phyloP scores from a whole-genome alignment of 768 basidiomycete species.

The Termitomyces sp. region DNA sequence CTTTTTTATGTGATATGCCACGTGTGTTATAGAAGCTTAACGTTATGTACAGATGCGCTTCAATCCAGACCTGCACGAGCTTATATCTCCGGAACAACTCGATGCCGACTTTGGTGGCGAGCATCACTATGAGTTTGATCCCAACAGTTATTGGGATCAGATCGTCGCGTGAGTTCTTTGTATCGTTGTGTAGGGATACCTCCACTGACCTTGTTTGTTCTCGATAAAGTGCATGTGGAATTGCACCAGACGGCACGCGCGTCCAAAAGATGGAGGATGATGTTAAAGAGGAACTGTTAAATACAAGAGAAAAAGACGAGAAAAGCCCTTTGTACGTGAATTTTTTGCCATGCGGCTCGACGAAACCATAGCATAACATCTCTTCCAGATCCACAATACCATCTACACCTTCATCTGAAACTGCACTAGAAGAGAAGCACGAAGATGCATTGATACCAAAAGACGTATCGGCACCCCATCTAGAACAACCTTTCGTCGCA shows the following conservation, averaged over 20 bases:
- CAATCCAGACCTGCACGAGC: conserved; percentile 76
- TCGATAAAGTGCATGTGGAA: conserved; percentile 45
- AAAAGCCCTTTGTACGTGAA: neutral
- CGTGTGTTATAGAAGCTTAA: neutral
- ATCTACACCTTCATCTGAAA: conserved; percentile 4
- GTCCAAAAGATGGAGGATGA: conserved; percentile 18
- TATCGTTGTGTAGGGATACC: neutral
- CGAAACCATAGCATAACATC: neutral
- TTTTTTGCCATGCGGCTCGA: neutral
- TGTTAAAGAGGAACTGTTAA: neutral
- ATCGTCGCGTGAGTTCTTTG: conserved; percentile 53
- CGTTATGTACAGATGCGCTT: conserved; percentile 68
- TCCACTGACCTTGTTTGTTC: neutral
- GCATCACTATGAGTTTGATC: conserved; percentile 70
- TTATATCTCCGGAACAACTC: conserved; percentile 71
- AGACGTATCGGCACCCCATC: neutral
- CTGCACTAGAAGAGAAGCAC: conserved; percentile 10
- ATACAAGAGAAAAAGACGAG: neutral
- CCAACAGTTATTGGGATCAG: conserved; percentile 74
- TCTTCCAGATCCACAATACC: neutral
- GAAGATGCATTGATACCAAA: neutral
- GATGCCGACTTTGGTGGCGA: conserved; percentile 84
- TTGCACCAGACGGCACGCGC: conserved; percentile 54
- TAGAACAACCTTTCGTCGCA: conserved; percentile 2
- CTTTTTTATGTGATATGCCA: neutral